Conservation (phyloP, 768 basidiomycete species). For the Hypholoma sublateritium region DNA sequence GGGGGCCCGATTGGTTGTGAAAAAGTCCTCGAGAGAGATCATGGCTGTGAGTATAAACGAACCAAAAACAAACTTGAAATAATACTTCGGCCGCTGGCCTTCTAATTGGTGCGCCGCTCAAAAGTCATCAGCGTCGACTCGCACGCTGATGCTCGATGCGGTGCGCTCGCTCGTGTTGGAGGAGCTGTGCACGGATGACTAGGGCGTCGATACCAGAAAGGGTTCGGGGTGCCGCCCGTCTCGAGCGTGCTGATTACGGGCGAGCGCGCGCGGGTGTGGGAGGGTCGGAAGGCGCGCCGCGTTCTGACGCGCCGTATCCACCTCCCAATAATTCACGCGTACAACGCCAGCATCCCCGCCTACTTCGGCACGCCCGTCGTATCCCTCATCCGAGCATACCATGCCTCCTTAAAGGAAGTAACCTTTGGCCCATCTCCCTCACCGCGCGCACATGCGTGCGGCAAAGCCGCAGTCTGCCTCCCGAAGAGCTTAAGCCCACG, state of each 20-base stretch:
- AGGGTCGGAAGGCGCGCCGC: constrained; percentile 15
- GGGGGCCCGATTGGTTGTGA: no score
- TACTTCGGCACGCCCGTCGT: constrained; percentile 92
- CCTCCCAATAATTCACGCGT: constrained; percentile 83
- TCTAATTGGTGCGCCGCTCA: no score
- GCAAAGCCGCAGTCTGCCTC: constrained; percentile 89
- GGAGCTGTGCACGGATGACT: constrained; percentile 85
- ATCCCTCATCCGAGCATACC: constrained; percentile 83
- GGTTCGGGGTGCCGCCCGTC: constrained; percentile 84
- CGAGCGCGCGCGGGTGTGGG: constrained; percentile 56
- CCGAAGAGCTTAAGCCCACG: constrained; percentile 31
- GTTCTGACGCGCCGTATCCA: neutral
- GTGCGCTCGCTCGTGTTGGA: constrained; percentile 94
- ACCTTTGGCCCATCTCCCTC: constrained; percentile 56
- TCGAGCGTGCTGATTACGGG: constrained; percentile 79
- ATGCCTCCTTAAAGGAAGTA: constrained; percentile 72
- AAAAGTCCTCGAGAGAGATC: no score
- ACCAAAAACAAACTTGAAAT: no score
- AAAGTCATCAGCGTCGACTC: no score
- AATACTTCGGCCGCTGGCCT: no score
- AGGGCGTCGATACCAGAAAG: constrained; percentile 89
- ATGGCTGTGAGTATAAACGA: no score
- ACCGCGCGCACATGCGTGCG: constrained; percentile 78
- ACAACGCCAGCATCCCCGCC: constrained; percentile 69
- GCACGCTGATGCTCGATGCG: constrained; percentile 81